Base-by-base conservation (phyloP, 306 rosid genomes). In the Dryas octopetala region DNA sequence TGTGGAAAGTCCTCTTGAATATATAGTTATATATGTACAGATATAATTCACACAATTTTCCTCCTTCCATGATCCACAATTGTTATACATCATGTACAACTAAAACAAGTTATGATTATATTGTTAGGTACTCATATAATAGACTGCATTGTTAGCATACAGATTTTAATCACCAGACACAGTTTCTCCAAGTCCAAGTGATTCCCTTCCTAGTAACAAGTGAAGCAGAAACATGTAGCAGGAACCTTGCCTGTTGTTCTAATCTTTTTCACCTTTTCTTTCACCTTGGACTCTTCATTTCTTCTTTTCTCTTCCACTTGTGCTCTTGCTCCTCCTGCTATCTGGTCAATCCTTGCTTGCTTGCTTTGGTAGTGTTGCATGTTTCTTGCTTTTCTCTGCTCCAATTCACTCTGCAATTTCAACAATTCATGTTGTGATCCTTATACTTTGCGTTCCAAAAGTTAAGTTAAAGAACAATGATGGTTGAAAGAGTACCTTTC, bases 181-280 rank as follows among this genome's bases (percentile, higher is more conserved):
- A 1, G 38, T 32, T 32, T 32, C 38, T 32, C 38, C 38, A 32
- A 45, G 55, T 12, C 23, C 57, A 52, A 19, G 7, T 2, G 26
- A 38, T 9, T 52, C 50, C 50, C 54, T 40, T 68, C 67, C 74
- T 80, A 90, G 45, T 74, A 76, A 79, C 74, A 88, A 48, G 68
- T 78, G 92, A 89, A 85, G 83, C 93, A 89, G 78, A 84, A 86
- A 76, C 85, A 91, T 78, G 78, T 82, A 46, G 72, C 68, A 11
- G 88, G 88, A 70, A 76, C 83, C 52, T 71, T 74, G 55, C 87
- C 88, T 9, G 84, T 79, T 66, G 86, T 74, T 61, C 76, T 41
- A 57, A 80, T 84, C 78, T 61, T 84, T 68, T 81, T 79, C 5
- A 70, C 85, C 79, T 78, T 85, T 50, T 84, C 81, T 82, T 74